A percentile compares a stretch with the other conserved stretches of the same genome.
These are phyloP conservation scores for Xylariaceae sp. DNA, from an alignment of 2,329 filamentous ascomycete genomes.

Conservation along the genomic window DNA sequence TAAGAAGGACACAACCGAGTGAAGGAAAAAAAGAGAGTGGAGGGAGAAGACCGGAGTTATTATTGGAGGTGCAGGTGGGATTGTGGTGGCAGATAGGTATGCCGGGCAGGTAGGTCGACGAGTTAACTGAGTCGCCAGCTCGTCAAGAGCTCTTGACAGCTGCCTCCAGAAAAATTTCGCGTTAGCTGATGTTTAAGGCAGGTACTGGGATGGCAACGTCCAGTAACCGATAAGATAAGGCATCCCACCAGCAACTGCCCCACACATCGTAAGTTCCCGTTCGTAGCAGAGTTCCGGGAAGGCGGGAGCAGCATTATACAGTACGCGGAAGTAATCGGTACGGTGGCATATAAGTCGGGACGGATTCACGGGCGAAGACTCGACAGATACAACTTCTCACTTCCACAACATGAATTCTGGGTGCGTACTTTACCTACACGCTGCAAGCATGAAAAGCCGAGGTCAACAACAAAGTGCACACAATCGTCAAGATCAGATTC, in stretches of 20 bases:
- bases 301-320: too few relatives aligned
- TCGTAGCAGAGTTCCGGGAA: too few relatives aligned
- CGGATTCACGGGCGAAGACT: too few relatives aligned
- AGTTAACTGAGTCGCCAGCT: constrained; percentile 10
- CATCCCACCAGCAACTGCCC: neutral
- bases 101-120: neutral
- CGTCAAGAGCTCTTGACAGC: constrained; percentile 16
- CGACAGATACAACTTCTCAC: too few relatives aligned
- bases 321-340: too few relatives aligned
- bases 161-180: constrained; percentile 18
- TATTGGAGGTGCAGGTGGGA: constrained; percentile 4
- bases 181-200: neutral
- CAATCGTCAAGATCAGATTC: too few relatives aligned
- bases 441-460: too few relatives aligned
- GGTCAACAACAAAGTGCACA: too few relatives aligned
- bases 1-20: neutral
- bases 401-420: too few relatives aligned
- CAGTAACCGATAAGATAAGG: constrained; percentile 16
- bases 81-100: neutral
- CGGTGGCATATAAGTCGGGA: too few relatives aligned
- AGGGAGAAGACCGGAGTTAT: constrained; percentile 3
- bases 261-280: neutral
- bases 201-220: neutral
- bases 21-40: constrained; percentile 9
- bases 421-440: too few relatives aligned